Base-by-base conservation (phyloP, 2,329 filamentous ascomycete species). In the Ophiostoma perfectum region DNA sequence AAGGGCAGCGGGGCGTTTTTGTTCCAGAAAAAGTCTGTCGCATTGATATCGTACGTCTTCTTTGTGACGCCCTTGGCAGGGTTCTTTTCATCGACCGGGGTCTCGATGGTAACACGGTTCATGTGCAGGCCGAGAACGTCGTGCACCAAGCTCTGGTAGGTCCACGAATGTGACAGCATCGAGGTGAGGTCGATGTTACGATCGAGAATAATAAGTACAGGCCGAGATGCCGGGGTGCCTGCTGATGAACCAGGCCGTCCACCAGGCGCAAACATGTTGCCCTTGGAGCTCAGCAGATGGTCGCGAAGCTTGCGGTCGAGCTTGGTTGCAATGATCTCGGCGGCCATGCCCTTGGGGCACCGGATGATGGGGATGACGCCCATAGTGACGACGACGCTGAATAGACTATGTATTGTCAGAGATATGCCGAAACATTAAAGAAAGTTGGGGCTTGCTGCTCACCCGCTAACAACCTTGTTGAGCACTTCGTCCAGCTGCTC, bases 341-440 rank as follows among this genome's bases (percentile, higher is more conserved):
- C 94, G 3, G 95, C 92, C 47, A 92, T 93, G 65, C 90, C 92
- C 76, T 95, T 97, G 6, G 95, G 93, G 76, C 92, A 97, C 73
- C 95, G 85, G 75, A 99, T 98, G 73, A 99, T 93, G 6, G 95
- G 95, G 73, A 99, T 97, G 2, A 93, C 88, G 70, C 90, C 94
- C 92, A 97, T 97, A 5, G 95, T 99, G n/a, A 96, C 95, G 70
- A 95, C 90, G 65, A 99, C 95, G 72, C 93, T 97, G 80, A 98
- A 99, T n/a, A 49, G 65, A 41, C 60, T 63, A 38, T 5, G 27
- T 55, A 18, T 60, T n/a, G 42, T 38, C 41, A 27, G 18, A 14
- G 27, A 5, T 8, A 65, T 36, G 18, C 2, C 11, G 36, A n/a
- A 16, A 14, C 45, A 49, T 49, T 11, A 42, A 14, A 27, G 58